Evolutionary conservation across 306 rosid species (phyloP).

Genomic region (Quercus berberidifolia): DNA sequence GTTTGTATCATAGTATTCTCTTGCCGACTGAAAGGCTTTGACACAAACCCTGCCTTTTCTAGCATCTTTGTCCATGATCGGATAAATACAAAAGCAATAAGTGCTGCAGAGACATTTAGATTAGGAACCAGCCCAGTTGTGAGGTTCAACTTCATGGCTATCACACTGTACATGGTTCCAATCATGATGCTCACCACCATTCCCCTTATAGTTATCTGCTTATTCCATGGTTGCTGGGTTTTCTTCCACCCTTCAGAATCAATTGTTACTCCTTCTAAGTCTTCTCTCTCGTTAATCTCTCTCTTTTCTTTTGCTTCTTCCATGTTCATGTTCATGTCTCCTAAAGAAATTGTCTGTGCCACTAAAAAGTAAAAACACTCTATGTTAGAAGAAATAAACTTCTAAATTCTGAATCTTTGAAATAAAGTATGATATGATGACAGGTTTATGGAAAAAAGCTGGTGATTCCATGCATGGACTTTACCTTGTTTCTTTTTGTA

Average conservation of each 20-base stretch:
- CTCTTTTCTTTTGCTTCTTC: conserved; percentile 23
- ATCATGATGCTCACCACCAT: conserved; percentile 64
- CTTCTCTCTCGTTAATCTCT: conserved; percentile 22
- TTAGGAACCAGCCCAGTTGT: conserved; percentile 85
- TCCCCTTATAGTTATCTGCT: conserved; percentile 78
- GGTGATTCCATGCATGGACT: no score
- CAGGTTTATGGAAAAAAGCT: no score
- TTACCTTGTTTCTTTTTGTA: no score
- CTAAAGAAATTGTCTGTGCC: not conserved
- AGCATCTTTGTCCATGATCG: conserved; percentile 72
- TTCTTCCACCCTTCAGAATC: conserved; percentile 1
- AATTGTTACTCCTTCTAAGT: conserved; percentile 4
- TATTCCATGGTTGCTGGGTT: conserved; percentile 48
- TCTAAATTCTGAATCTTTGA: no score
- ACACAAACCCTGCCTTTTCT: conserved; percentile 46
- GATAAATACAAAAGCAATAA: conserved; percentile 67
- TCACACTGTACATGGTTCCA: conserved; percentile 65
- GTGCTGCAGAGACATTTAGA: conserved; percentile 86
- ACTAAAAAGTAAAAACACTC: not conserved
- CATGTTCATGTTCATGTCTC: conserved; percentile 25
- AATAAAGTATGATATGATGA: no score
- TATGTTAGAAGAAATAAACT: not conserved
- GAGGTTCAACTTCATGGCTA: conserved; percentile 87
- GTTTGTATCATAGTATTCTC: conserved; percentile 96
- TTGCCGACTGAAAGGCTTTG: conserved; percentile 83